These are phyloP conservation scores for Ananas comosus DNA, from an alignment of 176 grass and related monocot species.

Conservation along the genomic window DNA sequence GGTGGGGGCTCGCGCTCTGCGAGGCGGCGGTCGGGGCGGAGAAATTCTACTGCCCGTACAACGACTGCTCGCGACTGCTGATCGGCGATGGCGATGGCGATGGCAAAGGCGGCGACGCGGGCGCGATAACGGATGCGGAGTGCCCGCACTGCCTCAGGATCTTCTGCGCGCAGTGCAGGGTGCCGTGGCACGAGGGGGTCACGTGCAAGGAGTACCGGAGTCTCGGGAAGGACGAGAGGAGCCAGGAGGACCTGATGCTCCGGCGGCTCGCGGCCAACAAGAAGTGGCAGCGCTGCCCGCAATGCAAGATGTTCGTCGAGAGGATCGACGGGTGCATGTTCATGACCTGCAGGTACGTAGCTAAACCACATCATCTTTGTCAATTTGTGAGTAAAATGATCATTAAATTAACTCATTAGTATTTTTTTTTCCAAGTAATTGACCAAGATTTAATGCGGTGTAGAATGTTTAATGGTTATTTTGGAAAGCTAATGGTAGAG, in stretches of 20 bases:
- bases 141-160: conserved; percentile 64
- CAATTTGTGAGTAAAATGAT: too few species aligned
- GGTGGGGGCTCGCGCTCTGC: conserved; percentile 45
- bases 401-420: background rate
- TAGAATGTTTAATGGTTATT: background rate
- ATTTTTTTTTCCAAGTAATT: too few species aligned
- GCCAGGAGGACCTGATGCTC: conserved; percentile 46
- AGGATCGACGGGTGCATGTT: conserved; percentile 44
- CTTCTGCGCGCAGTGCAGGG: conserved; percentile 46
- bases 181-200: conserved; percentile 53
- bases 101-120: background rate
- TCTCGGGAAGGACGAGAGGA: conserved; percentile 35
- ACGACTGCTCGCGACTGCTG: conserved; percentile 56
- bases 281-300: conserved; percentile 73
- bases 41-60: conserved; percentile 74
- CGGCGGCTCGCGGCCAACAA: conserved; percentile 32
- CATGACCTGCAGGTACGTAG: conserved; percentile 58
- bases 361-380: background rate
- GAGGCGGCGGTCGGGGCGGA: conserved; percentile 34
- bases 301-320: conserved; percentile 78
- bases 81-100: background rate
- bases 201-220: conserved; percentile 34
- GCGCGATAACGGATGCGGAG: conserved; percentile 25
- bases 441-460: background rate
- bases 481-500: too few species aligned